Conservation (phyloP, 306 rosid species). For the Ammopiptanthus mongolicus region DNA sequence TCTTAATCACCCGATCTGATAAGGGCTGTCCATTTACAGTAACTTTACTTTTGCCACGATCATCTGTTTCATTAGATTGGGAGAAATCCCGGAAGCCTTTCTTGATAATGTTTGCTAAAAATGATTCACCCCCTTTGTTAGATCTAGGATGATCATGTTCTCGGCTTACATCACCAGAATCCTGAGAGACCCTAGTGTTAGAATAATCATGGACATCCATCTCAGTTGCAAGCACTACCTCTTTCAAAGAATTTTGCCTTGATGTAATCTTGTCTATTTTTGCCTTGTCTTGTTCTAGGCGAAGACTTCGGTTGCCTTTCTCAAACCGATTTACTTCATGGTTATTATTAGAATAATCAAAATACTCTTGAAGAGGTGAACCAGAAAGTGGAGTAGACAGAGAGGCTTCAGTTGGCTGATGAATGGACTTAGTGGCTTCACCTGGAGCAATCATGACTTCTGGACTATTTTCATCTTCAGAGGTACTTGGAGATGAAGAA, state of each 20-base stretch:
- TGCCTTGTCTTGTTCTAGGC: slow-evolving; percentile 69
- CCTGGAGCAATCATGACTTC: slow-evolving; percentile 39
- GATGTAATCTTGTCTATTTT: slow-evolving; percentile 57
- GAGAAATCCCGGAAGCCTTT: slow-evolving; percentile 70
- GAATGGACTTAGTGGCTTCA: slow-evolving; percentile 40
- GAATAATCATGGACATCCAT: slow-evolving; percentile 90
- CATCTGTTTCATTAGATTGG: slow-evolving; percentile 49
- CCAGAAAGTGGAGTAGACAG: slow-evolving; percentile 64
- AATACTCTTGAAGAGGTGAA: slow-evolving; percentile 71
- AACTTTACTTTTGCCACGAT: slow-evolving; percentile 44
- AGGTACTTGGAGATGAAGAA: slow-evolving; percentile 67
- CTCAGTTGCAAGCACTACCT: slow-evolving; percentile 72
- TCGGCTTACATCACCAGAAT: slow-evolving; percentile 57
- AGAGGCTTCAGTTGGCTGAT: slow-evolving; percentile 39
- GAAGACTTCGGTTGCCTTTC: slow-evolving; percentile 72
- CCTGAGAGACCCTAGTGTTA: slow-evolving; percentile 62
- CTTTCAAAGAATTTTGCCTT: slow-evolving; percentile 75
- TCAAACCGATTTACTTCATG: slow-evolving; percentile 50
- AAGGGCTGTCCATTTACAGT: slow-evolving; percentile 69
- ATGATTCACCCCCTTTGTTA: slow-evolving; percentile 71
- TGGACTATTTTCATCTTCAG: slow-evolving; percentile 72
- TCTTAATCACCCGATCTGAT: slow-evolving; percentile 62
- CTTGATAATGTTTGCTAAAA: slow-evolving; percentile 71
- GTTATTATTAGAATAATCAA: slow-evolving; percentile 56
- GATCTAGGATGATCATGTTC: slow-evolving; percentile 58